Conservation (phyloP, 1,284 basidiomycete genomes). For the Ceratobasidium sp. region DNA sequence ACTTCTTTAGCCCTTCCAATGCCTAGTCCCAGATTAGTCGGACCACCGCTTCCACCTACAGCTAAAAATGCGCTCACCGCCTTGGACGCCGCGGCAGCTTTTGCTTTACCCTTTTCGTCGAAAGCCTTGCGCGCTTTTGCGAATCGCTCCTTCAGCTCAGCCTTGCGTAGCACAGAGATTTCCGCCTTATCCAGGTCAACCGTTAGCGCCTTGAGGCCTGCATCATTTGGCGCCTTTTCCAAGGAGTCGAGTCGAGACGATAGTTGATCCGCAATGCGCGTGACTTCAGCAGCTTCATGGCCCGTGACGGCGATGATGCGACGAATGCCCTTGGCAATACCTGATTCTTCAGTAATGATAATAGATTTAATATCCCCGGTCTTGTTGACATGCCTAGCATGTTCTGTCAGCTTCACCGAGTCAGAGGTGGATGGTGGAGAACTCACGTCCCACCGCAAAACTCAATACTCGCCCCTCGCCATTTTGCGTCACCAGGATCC, state of each 20-base stretch:
- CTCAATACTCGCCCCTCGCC: constrained; percentile 92
- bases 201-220: constrained; percentile 83
- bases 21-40: constrained; percentile 63
- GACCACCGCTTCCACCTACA: background rate
- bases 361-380: constrained; percentile 98
- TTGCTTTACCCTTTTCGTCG: constrained; percentile 88
- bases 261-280: constrained; percentile 76
- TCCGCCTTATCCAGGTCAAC: constrained; percentile 90
- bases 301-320: constrained; percentile 96
- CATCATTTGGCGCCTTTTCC: constrained; percentile 79
- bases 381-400: constrained; percentile 84
- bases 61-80: constrained; percentile 64
- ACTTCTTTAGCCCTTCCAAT: constrained; percentile 74
- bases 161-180: constrained; percentile 88
- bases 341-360: constrained; percentile 93
- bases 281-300: constrained; percentile 88
- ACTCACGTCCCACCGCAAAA: constrained; percentile 98
- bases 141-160: constrained; percentile 82
- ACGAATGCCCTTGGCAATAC: constrained; percentile 98
- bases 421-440: constrained; percentile 18
- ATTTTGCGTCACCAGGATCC: constrained; percentile 90
- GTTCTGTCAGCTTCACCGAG: background rate
- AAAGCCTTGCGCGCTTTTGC: constrained; percentile 82
- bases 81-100: constrained; percentile 83
- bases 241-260: constrained; percentile 75